Conservation (phyloP, 2,329 filamentous ascomycete genomes). For the Xylaria sp. region DNA sequence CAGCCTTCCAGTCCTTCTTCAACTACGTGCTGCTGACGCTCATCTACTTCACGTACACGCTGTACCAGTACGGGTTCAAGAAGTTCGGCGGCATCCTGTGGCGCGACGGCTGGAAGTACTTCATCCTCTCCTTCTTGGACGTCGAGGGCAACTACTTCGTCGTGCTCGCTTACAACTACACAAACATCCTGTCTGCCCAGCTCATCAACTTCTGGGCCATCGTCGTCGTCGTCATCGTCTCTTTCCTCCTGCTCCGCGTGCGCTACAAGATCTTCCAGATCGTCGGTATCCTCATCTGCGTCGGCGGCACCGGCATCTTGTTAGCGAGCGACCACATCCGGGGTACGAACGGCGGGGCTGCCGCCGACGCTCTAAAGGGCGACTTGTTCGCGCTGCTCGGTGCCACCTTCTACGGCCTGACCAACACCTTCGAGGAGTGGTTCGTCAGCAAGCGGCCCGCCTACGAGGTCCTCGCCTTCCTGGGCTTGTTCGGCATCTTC, state of each 20-base stretch:
- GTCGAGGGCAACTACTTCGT: conserved; percentile 98
- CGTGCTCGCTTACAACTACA: conserved; percentile 90
- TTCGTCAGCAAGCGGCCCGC: conserved; percentile 84
- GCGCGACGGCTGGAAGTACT: conserved; percentile 88
- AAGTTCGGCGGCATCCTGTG: conserved; percentile 68
- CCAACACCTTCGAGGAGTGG: conserved; percentile 94
- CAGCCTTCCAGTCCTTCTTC: conserved; percentile 94
- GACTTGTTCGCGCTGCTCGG: conserved; percentile 90
- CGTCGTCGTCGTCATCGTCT: conserved; percentile 85
- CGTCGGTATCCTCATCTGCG: conserved; percentile 84
- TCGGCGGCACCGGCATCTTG: conserved; percentile 86
- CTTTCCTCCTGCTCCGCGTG: conserved; percentile 81
- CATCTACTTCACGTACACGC: conserved; percentile 80
- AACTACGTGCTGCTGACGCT: conserved; percentile 86
- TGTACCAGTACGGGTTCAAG: conserved; percentile 79
- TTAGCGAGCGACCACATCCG: conserved; percentile 87
- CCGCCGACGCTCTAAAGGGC: conserved; percentile 80
- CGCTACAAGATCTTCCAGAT: conserved; percentile 90
- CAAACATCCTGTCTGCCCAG: conserved; percentile 89
- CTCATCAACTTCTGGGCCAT: conserved; percentile 99
- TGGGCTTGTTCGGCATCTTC: conserved; percentile 84
- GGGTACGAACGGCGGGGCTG: conserved; percentile 70
- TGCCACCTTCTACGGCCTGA: conserved; percentile 87
- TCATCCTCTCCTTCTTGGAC: conserved; percentile 90
- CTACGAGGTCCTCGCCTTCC: conserved; percentile 91